Percentiles rank a stretch among this genome's conserved stretches.
phyloP scores from a whole-genome alignment of 352 stramenopile genomes.

The Blastocystis sp. region DNA sequence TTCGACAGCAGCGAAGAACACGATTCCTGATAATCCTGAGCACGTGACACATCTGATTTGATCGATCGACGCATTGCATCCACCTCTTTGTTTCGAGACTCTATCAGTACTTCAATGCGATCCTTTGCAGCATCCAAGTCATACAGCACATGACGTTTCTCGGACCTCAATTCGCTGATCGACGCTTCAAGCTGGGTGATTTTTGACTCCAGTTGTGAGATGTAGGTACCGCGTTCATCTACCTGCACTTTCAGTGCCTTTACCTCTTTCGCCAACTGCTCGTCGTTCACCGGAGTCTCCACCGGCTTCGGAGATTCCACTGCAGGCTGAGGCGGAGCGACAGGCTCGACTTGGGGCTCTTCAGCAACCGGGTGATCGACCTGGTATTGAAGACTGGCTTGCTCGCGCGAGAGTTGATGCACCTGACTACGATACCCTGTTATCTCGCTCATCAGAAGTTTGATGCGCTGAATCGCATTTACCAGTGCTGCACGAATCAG shows the following conservation, averaged over 20 bases:
- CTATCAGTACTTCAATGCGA: not conserved
- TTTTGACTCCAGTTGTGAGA: not conserved
- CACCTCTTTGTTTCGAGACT: not conserved
- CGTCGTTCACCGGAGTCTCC: not conserved
- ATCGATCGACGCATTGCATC: not conserved
- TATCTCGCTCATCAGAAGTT: not conserved
- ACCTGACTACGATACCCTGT: not conserved
- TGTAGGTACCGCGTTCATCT: not conserved
- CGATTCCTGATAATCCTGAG: not conserved
- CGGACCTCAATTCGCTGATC: not conserved
- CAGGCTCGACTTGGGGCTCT: not conserved
- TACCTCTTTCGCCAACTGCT: not conserved
- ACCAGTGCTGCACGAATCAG: not conserved
- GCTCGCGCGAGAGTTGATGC: not conserved
- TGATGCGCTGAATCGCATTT: not conserved
- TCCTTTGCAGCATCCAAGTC: not conserved
- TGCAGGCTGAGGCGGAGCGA: not conserved
- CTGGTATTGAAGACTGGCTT: not conserved
- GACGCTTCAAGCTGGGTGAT: not conserved
- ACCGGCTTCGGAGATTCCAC: not conserved
- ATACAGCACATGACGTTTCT: not conserved
- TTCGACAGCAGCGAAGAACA: not conserved
- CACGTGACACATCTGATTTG: not conserved
- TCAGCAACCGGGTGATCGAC: not conserved
- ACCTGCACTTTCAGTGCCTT: constrained; percentile 29